phyloP scores from a whole-genome alignment of 2,329 filamentous ascomycete genomes.

The Scytalidium lignicola region DNA sequence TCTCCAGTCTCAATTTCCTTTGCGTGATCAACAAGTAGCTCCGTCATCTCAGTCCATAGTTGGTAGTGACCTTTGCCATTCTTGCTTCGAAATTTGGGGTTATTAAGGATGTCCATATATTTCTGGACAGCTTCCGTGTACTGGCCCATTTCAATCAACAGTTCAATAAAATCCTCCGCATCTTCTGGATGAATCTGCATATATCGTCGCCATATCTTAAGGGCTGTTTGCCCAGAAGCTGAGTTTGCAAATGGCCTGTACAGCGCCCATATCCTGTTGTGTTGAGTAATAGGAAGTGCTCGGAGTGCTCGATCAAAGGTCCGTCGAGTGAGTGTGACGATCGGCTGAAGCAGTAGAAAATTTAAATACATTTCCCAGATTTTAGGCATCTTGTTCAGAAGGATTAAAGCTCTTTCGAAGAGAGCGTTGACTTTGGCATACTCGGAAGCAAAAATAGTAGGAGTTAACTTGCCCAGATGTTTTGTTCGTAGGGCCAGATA shows the following conservation, averaged over 20 bases:
- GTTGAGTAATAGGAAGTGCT: slow-evolving; percentile 88
- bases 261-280: slow-evolving; percentile 90
- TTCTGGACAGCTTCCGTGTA: slow-evolving; percentile 89
- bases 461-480: slow-evolving; percentile 77
- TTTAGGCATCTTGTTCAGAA: slow-evolving; percentile 97
- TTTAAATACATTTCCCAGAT: slow-evolving; percentile 98
- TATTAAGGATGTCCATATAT: slow-evolving; percentile 90
- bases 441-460: slow-evolving; percentile 71
- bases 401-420: slow-evolving; percentile 85
- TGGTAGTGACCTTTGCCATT: slow-evolving; percentile 93
- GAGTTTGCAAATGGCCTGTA: slow-evolving; percentile 90
- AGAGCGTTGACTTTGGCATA: slow-evolving; percentile 92
- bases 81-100: slow-evolving; percentile 85
- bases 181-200: slow-evolving; percentile 97
- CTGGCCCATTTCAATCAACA: slow-evolving; percentile 72
- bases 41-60: slow-evolving; percentile 96
- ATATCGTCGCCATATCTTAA: slow-evolving; percentile 91
- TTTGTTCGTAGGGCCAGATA: slow-evolving; percentile 82
- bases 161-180: slow-evolving; percentile 88
- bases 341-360: slow-evolving; percentile 86
- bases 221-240: slow-evolving; percentile 81
- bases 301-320: slow-evolving; percentile 90
- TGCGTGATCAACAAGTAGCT: slow-evolving; percentile 86
- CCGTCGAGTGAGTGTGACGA: slow-evolving; percentile 78
- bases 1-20: slow-evolving; percentile 76